Base-by-base conservation (phyloP, 2,329 filamentous ascomycete species). In the Hysterium pulicare region DNA sequence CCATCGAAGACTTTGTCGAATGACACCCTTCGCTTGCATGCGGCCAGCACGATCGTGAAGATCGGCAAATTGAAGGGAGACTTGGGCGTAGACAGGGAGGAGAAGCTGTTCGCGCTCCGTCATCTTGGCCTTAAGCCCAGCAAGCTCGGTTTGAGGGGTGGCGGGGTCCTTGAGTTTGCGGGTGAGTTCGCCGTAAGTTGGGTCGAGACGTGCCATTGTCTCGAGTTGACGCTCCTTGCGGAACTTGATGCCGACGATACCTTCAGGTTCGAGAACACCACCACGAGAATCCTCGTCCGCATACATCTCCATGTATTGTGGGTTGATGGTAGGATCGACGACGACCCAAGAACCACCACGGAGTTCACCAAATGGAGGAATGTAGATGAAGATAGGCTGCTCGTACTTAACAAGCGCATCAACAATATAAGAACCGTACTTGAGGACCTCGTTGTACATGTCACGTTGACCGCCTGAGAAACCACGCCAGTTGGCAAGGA, bases 401-500 rank as follows among this genome's bases (percentile, higher is more conserved):
- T 98, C 88, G 66, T 89, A 98, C 74, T 96, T 95, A 77, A 95
- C 90, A 36, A 98, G 84, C 42, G 91, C 91, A 62, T 98, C 93
- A 56, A 98, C 93, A 64, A 98, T 98, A 79, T 93, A 97, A 15
- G 91, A 96, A 65, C 93, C 93, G 64, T 98, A 98, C 78, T 98
- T 98, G 71, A 98, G 83, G 13, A 98, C 93, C 74, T 98, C 93
- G 75, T 97, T 96, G 83, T 94, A 98, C 93, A 98, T 98, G 73
- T 98, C 93, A 57, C 91, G 89, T 74, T 98, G 93, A 53, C 93
- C 93, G 76, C 93, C 93, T 55, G 93, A 98, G 88, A 98, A 98
- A 77, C 93, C 93, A 83, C 93, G 86, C 93, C 93, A 98, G 80
- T 98, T 98, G 72, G 93, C 93, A 51, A 98, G 83, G 66, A 98